Percentiles rank a stretch among this genome's conserved stretches.
Conservation (phyloP, 768 basidiomycete species). For the Kwoniella dendrophila region DNA sequence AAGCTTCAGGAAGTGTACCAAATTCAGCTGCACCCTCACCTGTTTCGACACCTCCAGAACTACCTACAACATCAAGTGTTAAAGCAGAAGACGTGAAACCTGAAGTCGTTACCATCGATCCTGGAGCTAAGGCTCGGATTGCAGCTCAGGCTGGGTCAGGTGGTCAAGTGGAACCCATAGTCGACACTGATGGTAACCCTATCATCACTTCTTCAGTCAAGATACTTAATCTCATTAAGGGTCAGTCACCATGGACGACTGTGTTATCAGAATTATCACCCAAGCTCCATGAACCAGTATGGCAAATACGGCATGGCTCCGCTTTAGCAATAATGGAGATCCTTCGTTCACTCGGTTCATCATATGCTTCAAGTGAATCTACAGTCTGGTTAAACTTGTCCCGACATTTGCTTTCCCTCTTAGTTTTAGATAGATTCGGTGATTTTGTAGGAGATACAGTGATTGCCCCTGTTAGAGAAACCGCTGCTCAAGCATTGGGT, state of each 20-base stretch:
- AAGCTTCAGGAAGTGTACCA: slow-evolving; percentile 13
- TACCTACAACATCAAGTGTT: slow-evolving; percentile 4
- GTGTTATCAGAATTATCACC: slow-evolving; percentile 77
- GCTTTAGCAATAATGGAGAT: slow-evolving; percentile 88
- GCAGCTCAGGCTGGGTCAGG: slow-evolving; percentile 31
- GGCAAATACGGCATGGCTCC: slow-evolving; percentile 94
- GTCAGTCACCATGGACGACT: slow-evolving; percentile 58
- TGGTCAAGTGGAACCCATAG: slow-evolving; percentile 44
- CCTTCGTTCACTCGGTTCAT: slow-evolving; percentile 55
- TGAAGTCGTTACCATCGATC: slow-evolving; percentile 52
- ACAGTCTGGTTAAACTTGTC: slow-evolving; percentile 62
- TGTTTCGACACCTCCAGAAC: slow-evolving; percentile 26
- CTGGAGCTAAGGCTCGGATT: slow-evolving; percentile 56
- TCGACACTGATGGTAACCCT: slow-evolving; percentile 43
- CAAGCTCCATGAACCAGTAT: slow-evolving; percentile 75
- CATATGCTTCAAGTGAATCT: slow-evolving; percentile 6
- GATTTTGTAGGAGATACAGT: slow-evolving; percentile 98
- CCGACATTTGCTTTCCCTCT: slow-evolving; percentile 80
- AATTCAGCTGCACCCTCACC: slow-evolving; percentile 25
- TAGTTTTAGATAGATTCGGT: slow-evolving; percentile 95
- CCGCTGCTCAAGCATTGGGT: slow-evolving; percentile 89
- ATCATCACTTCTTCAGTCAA: slow-evolving; percentile 21
- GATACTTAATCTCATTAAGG: slow-evolving; percentile 19
- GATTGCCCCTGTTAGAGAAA: slow-evolving; percentile 94
- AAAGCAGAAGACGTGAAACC: slow-evolving; percentile 16